These are phyloP conservation scores for Chlamydomonas schloesseri DNA, from an alignment of 139 green algal species.

Conservation along the genomic window DNA sequence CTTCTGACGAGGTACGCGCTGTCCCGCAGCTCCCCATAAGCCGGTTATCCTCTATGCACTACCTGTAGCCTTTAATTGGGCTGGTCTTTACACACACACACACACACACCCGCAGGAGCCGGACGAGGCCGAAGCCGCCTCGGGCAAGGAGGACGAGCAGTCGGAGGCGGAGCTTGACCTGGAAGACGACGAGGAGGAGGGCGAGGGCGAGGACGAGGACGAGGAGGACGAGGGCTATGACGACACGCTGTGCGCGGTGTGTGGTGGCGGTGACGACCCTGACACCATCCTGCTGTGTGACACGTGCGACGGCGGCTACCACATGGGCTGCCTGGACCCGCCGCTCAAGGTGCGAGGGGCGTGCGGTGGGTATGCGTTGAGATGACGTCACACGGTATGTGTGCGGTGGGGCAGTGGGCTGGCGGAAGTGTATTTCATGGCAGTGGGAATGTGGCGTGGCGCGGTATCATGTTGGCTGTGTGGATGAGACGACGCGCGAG, in stretches of 20 bases:
- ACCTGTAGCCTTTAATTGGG: no score
- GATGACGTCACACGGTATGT: not conserved
- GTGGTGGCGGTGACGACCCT: not conserved
- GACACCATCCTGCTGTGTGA: conserved; percentile 44
- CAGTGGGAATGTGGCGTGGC: no score
- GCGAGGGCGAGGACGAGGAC: not conserved
- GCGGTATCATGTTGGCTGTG: not conserved
- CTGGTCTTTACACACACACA: no score
- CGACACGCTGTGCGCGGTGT: conserved; percentile 9
- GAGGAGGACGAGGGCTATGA: conserved; percentile 1
- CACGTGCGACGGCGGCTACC: conserved; percentile 26
- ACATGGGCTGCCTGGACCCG: conserved; percentile 26
- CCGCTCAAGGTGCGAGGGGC: conserved; percentile 29
- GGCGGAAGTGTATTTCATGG: no score
- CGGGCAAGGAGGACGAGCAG: not conserved
- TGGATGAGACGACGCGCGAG: no score
- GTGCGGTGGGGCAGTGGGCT: no score
- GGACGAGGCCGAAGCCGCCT: no score
- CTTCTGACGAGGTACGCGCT: no score
- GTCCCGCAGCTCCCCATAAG: no score
- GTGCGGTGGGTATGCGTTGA: not conserved
- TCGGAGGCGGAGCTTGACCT: not conserved
- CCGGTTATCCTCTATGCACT: no score
- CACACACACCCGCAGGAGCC: not conserved
- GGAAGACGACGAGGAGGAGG: not conserved